Evolutionary conservation across 306 rosid genomes (phyloP), one percentile per base, ranked within the genome.

Genomic region (Begonia fuchsioides): DNA sequence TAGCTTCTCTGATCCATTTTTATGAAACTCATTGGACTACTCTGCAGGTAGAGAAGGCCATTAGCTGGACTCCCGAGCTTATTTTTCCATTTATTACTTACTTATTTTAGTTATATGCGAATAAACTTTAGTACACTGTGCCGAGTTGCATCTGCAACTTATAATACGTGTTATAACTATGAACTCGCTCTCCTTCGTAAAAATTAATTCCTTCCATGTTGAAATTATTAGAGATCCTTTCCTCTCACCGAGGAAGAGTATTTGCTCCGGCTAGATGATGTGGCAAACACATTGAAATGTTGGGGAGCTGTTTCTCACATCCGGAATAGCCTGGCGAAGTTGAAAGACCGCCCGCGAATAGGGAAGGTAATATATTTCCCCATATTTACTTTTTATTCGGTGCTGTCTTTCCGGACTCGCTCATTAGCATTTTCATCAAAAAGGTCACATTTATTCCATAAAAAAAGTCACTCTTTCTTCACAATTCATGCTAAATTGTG

Each of bases 281-380:
- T 90, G 58, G 95, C 95, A 32, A 84, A 90, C 74, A 72, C 72
- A 16, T 72, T 90, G 63, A 90, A 73, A 64, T 90, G 95, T 61
- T 90, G 95, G 97, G 97, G 97, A 68, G 97, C 97, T 64, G 97
- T 90, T 59, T 79, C 97, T n/a, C 95, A 90, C 61, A 79, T 90
- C 58, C 73, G 94, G 51, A 90, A 67, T 80, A 90, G 97, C 77
- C 76, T 84, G 32, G 78, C 70, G 15, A 81, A 79, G 32, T 67
- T 67, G 39, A 90, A 84, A 75, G 95, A 90, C 52, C 71, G 92
- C 46, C 97, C 97, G 55, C 82, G 97, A 60, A 90, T 90, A 55
- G 97, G 97, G 54, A 90, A 90, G 94, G 95, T 88, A 69, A 41
- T 35, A 18, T 44, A 32, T 58, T 61, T 40, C 55, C 68, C 55